A percentile compares a stretch with the other conserved stretches of the same genome.
phyloP scores from a whole-genome alignment of 257 asterid species.

The Cynanchum wilfordii region DNA sequence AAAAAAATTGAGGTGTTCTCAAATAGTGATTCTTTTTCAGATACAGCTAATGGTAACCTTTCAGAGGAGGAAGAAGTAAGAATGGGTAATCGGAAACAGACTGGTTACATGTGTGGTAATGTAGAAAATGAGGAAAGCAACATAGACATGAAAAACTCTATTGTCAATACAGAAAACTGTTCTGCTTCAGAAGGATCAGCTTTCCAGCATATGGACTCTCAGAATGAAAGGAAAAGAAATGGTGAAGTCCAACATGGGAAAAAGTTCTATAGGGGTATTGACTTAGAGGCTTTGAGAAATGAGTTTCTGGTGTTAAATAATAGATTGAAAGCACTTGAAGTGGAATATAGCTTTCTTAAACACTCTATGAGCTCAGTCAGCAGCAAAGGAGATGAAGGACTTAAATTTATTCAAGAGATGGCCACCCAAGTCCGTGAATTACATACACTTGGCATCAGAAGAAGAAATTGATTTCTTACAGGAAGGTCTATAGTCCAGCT shows the following conservation, averaged over 20 bases:
- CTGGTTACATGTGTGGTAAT: slow-evolving; percentile 7
- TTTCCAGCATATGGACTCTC: slow-evolving; percentile 6
- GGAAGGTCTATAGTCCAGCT: slow-evolving; percentile 15
- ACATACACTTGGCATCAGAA: slow-evolving; percentile 22
- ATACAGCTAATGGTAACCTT: slow-evolving; percentile 16
- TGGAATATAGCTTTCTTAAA: slow-evolving; percentile 41
- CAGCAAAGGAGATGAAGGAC: slow-evolving; percentile 44
- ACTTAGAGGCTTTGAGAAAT: slow-evolving; percentile 25
- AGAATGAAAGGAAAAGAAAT: slow-evolving; percentile 16
- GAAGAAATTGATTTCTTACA: slow-evolving; percentile 16
- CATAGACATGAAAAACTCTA: slow-evolving; percentile 7
- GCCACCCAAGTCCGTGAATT: slow-evolving; percentile 41
- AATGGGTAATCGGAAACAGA: slow-evolving; percentile 16
- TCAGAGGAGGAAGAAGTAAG: slow-evolving; percentile 23
- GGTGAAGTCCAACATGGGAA: slow-evolving; percentile 15
- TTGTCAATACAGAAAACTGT: slow-evolving; percentile 13
- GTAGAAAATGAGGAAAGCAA: slow-evolving; percentile 24
- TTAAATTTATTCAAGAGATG: slow-evolving; percentile 35
- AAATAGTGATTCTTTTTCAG: slow-evolving; percentile 19
- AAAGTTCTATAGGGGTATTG: slow-evolving; percentile 18
- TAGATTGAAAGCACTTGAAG: slow-evolving; percentile 44
- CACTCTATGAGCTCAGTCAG: slow-evolving; percentile 40
- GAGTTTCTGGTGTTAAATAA: slow-evolving; percentile 38
- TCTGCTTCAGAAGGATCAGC: slow-evolving; percentile 15
- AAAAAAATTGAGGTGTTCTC: slow-evolving; percentile 31